Percentiles rank a stretch among this genome's conserved stretches.
These are phyloP conservation scores for Salix koriyanagi DNA, from an alignment of 345 rosid species.

Conservation along the genomic window DNA sequence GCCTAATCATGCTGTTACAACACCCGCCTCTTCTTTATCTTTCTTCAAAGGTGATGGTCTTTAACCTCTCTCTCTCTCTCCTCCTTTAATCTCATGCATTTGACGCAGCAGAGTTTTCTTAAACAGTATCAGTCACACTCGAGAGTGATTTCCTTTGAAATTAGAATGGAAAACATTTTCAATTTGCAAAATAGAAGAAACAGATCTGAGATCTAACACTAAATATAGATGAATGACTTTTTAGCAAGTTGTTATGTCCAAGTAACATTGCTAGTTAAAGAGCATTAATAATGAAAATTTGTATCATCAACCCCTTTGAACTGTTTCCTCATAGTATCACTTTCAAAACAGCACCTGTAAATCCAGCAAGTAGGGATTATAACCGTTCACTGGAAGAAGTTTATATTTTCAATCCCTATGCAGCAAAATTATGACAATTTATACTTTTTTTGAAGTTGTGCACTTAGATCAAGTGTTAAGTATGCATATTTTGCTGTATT, in stretches of 20 bases:
- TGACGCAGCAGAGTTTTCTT: background rate
- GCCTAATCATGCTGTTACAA: slow-evolving; percentile 19
- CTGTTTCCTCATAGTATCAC: too few species aligned
- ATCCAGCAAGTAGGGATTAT: background rate
- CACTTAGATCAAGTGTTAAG: too few species aligned
- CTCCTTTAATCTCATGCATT: background rate
- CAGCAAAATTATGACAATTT: background rate
- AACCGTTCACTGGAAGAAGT: too few species aligned
- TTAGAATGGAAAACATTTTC: too few species aligned
- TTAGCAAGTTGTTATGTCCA: background rate
- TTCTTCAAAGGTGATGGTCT: slow-evolving; percentile 62
- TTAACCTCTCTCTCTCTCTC: background rate
- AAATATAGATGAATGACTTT: background rate
- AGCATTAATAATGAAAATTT: background rate
- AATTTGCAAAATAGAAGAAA: too few species aligned
- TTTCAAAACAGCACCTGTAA: background rate
- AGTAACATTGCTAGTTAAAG: background rate
- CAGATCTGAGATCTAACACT: background rate
- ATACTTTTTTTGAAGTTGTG: background rate
- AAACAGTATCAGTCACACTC: too few species aligned
- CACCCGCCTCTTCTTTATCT: slow-evolving; percentile 57
- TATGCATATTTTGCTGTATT: too few species aligned
- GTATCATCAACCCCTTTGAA: background rate
- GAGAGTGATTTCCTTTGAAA: too few species aligned
- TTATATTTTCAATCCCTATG: too few species aligned